Conservation (phyloP, 176 grass and related monocot genomes). For the Zizania latifolia region DNA sequence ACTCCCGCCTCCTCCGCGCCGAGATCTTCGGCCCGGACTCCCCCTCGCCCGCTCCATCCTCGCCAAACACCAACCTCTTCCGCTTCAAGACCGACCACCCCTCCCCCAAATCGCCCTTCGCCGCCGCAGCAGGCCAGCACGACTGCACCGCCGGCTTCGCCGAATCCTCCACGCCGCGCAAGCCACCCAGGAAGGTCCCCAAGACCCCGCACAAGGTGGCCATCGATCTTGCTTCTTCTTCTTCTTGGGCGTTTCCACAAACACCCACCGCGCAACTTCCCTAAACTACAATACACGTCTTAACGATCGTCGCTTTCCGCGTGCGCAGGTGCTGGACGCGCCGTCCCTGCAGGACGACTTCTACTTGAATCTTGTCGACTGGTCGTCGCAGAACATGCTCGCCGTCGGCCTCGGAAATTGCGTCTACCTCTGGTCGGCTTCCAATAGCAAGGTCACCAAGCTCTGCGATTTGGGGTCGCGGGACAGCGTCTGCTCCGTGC, state of each 20-base stretch:
- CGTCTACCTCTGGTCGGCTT: slow-evolving; percentile 92
- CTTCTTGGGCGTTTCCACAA: background rate
- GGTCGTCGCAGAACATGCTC: slow-evolving; percentile 90
- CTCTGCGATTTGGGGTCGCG: slow-evolving; percentile 78
- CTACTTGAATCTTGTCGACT: slow-evolving; percentile 96
- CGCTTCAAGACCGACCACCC: slow-evolving; percentile 83
- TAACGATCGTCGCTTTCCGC: background rate
- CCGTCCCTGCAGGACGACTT: slow-evolving; percentile 92
- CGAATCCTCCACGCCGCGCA: slow-evolving; percentile 47
- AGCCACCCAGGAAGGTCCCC: slow-evolving; percentile 74
- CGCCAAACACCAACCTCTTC: slow-evolving; percentile 84
- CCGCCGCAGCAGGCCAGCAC: background rate
- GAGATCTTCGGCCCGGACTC: slow-evolving; percentile 74
- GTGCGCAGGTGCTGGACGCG: slow-evolving; percentile 68
- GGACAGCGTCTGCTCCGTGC: slow-evolving; percentile 79
- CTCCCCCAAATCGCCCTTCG: slow-evolving; percentile 58
- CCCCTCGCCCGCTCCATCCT: slow-evolving; percentile 22
- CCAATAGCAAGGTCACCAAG: slow-evolving; percentile 97
- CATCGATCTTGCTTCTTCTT: background rate
- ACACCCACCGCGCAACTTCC: background rate
- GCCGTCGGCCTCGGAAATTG: slow-evolving; percentile 86
- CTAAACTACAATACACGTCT: too few relatives aligned
- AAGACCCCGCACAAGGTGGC: slow-evolving; percentile 96
- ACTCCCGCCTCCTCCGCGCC: slow-evolving; percentile 69
- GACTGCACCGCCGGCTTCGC: slow-evolving; percentile 15